A percentile compares a stretch with the other conserved stretches of the same genome.
Conservation (phyloP, 2,329 filamentous ascomycete species). For the Cladosporium sp. region DNA sequence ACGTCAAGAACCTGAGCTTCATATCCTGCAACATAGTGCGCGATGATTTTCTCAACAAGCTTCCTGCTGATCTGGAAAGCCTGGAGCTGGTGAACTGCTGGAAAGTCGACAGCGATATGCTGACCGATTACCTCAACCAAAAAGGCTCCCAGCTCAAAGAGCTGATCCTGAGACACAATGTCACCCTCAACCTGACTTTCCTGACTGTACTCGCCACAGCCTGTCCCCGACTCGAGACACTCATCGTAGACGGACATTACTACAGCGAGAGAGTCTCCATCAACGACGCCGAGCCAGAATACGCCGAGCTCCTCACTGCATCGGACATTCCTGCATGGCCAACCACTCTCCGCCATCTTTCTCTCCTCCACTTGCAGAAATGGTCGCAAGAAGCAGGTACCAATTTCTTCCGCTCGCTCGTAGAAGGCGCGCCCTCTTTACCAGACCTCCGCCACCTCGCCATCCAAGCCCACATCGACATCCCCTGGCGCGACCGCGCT, state of each 20-base stretch:
- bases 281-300: constrained; percentile 70
- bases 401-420: constrained; percentile 73
- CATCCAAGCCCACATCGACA: constrained; percentile 74
- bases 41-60: constrained; percentile 59
- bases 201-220: constrained; percentile 59
- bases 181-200: constrained; percentile 72
- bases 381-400: constrained; percentile 67
- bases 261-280: constrained; percentile 65
- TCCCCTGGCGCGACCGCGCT: constrained; percentile 74
- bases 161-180: constrained; percentile 73
- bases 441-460: constrained; percentile 64
- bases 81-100: constrained; percentile 78
- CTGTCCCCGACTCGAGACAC: constrained; percentile 66
- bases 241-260: constrained; percentile 76
- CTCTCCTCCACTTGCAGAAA: constrained; percentile 72
- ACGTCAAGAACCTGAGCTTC: constrained; percentile 65
- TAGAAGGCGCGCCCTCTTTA: constrained; percentile 64
- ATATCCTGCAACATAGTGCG: constrained; percentile 72
- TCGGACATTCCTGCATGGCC: constrained; percentile 77
- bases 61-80: constrained; percentile 63
- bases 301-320: constrained; percentile 60
- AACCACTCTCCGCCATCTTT: constrained; percentile 62
- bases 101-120: constrained; percentile 63
- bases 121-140: constrained; percentile 61
- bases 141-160: constrained; percentile 65